phyloP scores from a whole-genome alignment of 2,329 filamentous ascomycete species.

The Colletotrichum tanaceti region DNA sequence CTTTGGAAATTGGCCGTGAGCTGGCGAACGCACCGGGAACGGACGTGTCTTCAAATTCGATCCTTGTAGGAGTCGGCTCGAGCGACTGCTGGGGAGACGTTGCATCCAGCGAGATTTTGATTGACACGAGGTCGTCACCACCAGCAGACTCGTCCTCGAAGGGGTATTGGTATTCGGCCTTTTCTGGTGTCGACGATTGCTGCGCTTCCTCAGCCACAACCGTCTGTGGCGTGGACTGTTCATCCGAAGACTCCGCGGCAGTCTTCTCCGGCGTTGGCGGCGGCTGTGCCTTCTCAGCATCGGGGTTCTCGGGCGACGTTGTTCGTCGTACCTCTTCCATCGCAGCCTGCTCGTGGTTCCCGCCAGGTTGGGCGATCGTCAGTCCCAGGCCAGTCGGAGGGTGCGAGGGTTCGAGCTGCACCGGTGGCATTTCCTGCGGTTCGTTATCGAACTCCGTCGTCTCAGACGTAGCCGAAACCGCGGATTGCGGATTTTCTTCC shows the following conservation, averaged over 20 bases:
- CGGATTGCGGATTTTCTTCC: slow-evolving; percentile 67
- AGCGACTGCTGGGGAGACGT: slow-evolving; percentile 43
- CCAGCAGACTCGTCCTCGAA: slow-evolving; percentile 58
- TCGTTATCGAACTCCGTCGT: slow-evolving; percentile 81
- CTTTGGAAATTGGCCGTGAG: slow-evolving; percentile 43
- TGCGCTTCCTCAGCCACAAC: background rate
- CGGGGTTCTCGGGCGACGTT: slow-evolving; percentile 32
- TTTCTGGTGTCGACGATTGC: slow-evolving; percentile 23
- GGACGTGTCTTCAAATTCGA: slow-evolving; percentile 44
- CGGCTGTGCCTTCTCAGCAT: background rate
- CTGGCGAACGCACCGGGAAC: slow-evolving; percentile 48
- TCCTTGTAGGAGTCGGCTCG: slow-evolving; percentile 45
- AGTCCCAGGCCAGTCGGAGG: slow-evolving; percentile 35
- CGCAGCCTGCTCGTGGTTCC: slow-evolving; percentile 30
- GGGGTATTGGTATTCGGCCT: slow-evolving; percentile 61
- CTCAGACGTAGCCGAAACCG: slow-evolving; percentile 68
- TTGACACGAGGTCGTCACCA: slow-evolving; percentile 53
- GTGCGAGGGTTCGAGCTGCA: slow-evolving; percentile 48
- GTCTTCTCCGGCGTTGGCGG: slow-evolving; percentile 2
- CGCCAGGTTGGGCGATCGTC: slow-evolving; percentile 27
- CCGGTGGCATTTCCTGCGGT: slow-evolving; percentile 68
- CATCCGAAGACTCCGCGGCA: background rate
- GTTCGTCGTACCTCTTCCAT: slow-evolving; percentile 42
- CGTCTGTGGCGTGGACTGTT: background rate
- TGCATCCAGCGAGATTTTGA: slow-evolving; percentile 56